Percentiles rank a stretch among this genome's conserved stretches.
phyloP scores from a whole-genome alignment of 257 asterid species.

The Solanum pinnatisectum region DNA sequence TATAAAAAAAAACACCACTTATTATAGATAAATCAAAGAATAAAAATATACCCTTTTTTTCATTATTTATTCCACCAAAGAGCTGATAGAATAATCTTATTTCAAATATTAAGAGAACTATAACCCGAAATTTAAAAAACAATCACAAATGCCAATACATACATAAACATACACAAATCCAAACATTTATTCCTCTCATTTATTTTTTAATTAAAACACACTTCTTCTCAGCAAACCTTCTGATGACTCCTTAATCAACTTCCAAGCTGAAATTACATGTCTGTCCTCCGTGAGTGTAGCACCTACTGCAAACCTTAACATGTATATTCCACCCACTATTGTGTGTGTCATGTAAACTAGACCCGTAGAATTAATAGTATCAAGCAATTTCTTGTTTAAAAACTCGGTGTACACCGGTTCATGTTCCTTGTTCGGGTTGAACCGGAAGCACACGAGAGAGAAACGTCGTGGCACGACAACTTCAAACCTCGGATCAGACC shows the following conservation, averaged over 20 bases:
- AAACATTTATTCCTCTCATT: background rate
- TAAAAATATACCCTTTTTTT: background rate
- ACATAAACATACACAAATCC: background rate
- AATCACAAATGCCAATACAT: background rate
- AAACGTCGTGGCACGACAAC: constrained; percentile 4
- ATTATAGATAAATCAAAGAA: no score
- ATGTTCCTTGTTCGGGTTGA: constrained; percentile 1
- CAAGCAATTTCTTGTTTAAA: constrained; percentile 19
- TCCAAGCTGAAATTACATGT: constrained; percentile 24
- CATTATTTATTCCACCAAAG: background rate
- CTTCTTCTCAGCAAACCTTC: constrained; percentile 2
- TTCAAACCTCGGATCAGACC: constrained; percentile 12
- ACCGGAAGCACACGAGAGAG: constrained; percentile 13
- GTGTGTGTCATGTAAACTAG: constrained; percentile 26
- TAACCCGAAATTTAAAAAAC: background rate
- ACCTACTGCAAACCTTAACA: constrained; percentile 29
- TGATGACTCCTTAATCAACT: constrained; percentile 7
- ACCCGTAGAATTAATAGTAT: constrained; percentile 20
- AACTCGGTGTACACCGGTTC: background rate
- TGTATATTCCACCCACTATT: constrained; percentile 7
- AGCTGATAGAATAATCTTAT: background rate
- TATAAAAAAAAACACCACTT: no score
- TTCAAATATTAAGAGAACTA: background rate
- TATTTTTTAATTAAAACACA: background rate
- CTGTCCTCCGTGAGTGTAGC: constrained; percentile 26